Percentiles rank a stretch among this genome's conserved stretches.
Evolutionary conservation across 495 filamentous ascomycete species (phyloP).

Genomic region (Darksidea phi): DNA sequence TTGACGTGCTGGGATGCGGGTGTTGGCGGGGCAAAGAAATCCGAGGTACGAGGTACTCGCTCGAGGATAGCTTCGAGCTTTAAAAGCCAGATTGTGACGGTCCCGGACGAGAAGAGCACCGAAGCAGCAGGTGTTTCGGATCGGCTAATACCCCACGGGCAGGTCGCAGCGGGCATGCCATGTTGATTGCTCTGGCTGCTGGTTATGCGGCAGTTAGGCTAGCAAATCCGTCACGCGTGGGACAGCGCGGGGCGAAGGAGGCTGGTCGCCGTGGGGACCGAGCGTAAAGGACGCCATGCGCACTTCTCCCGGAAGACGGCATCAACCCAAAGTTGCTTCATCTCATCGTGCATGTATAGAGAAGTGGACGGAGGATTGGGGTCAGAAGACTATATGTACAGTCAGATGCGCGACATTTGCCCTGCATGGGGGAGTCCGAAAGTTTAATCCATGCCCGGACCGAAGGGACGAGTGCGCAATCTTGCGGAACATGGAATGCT

Average conservation of each 20-base stretch:
- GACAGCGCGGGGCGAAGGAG: neutral
- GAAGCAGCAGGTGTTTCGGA: constrained; percentile 7
- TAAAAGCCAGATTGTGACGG: neutral
- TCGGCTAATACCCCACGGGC: constrained; percentile 14
- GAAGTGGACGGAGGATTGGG: too few relatives aligned
- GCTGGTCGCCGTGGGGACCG: too few relatives aligned
- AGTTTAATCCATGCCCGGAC: too few relatives aligned
- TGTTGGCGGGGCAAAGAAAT: constrained; percentile 28
- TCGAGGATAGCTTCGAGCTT: neutral
- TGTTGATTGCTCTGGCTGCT: constrained; percentile 4
- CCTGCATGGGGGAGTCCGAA: too few relatives aligned
- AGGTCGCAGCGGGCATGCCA: neutral
- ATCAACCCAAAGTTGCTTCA: too few relatives aligned
- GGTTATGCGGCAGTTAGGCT: neutral
- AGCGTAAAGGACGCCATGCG: too few relatives aligned
- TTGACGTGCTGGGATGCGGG: neutral
- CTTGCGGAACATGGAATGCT: too few relatives aligned
- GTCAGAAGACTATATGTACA: too few relatives aligned
- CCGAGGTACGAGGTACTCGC: constrained; percentile 25
- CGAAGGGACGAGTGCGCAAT: too few relatives aligned
- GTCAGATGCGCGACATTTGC: too few relatives aligned
- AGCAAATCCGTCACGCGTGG: constrained; percentile 1
- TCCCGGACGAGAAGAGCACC: neutral
- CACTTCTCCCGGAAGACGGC: too few relatives aligned
- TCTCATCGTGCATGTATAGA: too few relatives aligned